Conservation (phyloP, 225 moss, liverwort and hornwort species). For the Polytrichum commune region DNA sequence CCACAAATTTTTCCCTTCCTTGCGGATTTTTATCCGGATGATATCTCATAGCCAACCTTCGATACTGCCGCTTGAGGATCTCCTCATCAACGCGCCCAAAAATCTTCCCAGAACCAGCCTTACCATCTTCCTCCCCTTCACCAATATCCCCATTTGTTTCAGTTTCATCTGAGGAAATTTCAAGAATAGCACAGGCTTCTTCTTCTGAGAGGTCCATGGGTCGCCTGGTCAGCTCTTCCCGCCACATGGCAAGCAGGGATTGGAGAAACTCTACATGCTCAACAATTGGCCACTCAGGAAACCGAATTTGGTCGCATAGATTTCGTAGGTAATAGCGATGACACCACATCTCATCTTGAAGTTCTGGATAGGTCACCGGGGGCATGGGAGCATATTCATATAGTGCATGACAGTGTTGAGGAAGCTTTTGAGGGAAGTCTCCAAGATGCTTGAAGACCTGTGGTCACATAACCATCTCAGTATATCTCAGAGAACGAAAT, state of each 20-base stretch:
- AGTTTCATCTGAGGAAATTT: slow-evolving; percentile 74
- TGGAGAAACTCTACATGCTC: slow-evolving; percentile 97
- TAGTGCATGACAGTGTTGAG: slow-evolving; percentile 85
- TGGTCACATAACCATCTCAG: slow-evolving; percentile 1
- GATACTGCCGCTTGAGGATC: slow-evolving; percentile 85
- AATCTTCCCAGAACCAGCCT: slow-evolving; percentile 44
- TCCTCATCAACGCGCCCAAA: slow-evolving; percentile 89
- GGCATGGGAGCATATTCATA: slow-evolving; percentile 98
- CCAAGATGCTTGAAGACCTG: slow-evolving; percentile 92
- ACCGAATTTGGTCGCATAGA: slow-evolving; percentile 84
- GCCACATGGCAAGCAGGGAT: slow-evolving; percentile 89
- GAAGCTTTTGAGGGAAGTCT: slow-evolving; percentile 88
- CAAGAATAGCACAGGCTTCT: slow-evolving; percentile 86
- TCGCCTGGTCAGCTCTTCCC: slow-evolving; percentile 84
- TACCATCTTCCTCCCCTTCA: slow-evolving; percentile 66
- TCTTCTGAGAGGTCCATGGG: slow-evolving; percentile 94
- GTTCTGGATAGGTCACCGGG: slow-evolving; percentile 90
- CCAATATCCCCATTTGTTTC: slow-evolving; percentile 41
- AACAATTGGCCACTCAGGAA: slow-evolving; percentile 88
- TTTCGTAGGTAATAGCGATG: slow-evolving; percentile 96
- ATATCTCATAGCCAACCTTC: slow-evolving; percentile 90
- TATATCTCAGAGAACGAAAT: background rate
- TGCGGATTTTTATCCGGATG: slow-evolving; percentile 95
- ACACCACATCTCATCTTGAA: slow-evolving; percentile 99
- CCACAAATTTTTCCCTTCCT: slow-evolving; percentile 92